These are phyloP conservation scores for Fusarium veterinarium DNA, from an alignment of 2,329 filamentous ascomycete species.

Conservation along the genomic window DNA sequence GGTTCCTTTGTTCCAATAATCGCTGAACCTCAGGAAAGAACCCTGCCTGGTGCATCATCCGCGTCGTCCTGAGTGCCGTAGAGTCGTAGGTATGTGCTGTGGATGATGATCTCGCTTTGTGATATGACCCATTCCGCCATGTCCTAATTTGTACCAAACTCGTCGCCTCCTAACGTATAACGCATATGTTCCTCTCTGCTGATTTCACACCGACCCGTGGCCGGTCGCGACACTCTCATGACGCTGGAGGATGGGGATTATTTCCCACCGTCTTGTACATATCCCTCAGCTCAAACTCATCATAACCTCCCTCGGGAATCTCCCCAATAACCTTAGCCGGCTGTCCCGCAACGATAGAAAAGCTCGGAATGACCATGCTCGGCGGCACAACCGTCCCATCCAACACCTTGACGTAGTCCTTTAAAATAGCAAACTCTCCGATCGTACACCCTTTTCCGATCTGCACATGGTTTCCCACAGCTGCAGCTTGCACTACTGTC, in stretches of 20 bases:
- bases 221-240: conserved; percentile 30
- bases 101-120: neutral
- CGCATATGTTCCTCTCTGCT: neutral
- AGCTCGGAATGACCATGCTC: conserved; percentile 92
- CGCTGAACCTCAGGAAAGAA: neutral
- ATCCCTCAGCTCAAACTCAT: conserved; percentile 72
- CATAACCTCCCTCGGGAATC: conserved; percentile 76
- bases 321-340: conserved; percentile 86
- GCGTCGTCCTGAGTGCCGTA: too few relatives aligned
- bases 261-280: conserved; percentile 74
- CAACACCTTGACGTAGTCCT: conserved; percentile 90
- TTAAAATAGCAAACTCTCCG: conserved; percentile 89
- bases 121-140: neutral
- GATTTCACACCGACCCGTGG: neutral
- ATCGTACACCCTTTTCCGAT: conserved; percentile 83
- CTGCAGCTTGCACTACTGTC: conserved; percentile 83
- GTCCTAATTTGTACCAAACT: too few relatives aligned
- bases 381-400: conserved; percentile 86
- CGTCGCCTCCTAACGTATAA: neutral
- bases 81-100: neutral
- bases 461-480: conserved; percentile 85
- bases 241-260: conserved; percentile 54
- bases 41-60: too few relatives aligned
- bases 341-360: conserved; percentile 87
- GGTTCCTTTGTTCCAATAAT: neutral